phyloP scores from a whole-genome alignment of 495 filamentous ascomycete genomes.

The Tuber borchii region DNA sequence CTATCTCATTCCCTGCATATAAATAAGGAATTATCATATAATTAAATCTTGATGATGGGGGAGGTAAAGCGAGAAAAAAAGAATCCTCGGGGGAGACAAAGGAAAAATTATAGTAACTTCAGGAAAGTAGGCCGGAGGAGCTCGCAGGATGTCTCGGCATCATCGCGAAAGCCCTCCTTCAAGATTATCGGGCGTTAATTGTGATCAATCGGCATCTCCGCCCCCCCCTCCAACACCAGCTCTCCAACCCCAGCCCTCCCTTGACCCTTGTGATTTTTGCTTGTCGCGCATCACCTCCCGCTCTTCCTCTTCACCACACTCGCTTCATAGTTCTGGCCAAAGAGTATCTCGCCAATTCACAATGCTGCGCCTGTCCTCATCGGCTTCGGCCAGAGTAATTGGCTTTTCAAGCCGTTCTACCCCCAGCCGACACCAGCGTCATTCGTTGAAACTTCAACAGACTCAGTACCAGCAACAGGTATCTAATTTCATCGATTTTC shows the following conservation, averaged over 20 bases:
- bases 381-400: slow-evolving; percentile 37
- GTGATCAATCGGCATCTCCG: slow-evolving; percentile 22
- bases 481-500: slow-evolving; percentile 2
- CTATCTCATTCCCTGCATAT: background rate
- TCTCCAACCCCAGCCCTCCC: background rate
- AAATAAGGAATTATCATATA: background rate
- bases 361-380: slow-evolving; percentile 41
- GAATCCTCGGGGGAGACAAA: background rate
- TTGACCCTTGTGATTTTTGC: background rate
- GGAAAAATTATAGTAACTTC: background rate
- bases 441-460: slow-evolving; percentile 19
- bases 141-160: background rate
- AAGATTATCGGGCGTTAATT: background rate
- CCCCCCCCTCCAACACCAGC: slow-evolving; percentile 11
- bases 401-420: background rate
- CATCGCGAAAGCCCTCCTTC: background rate
- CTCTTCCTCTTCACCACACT: slow-evolving; percentile 14
- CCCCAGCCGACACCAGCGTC: background rate
- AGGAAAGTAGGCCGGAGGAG: background rate
- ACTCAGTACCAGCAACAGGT: slow-evolving; percentile 32
- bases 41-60: background rate
- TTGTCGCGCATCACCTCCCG: slow-evolving; percentile 4
- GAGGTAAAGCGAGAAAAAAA: background rate
- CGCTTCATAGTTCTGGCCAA: background rate
- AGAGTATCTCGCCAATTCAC: slow-evolving; percentile 12